Base-by-base conservation (phyloP, 352 stramenopile species). In the Globisporangium nodosum region DNA sequence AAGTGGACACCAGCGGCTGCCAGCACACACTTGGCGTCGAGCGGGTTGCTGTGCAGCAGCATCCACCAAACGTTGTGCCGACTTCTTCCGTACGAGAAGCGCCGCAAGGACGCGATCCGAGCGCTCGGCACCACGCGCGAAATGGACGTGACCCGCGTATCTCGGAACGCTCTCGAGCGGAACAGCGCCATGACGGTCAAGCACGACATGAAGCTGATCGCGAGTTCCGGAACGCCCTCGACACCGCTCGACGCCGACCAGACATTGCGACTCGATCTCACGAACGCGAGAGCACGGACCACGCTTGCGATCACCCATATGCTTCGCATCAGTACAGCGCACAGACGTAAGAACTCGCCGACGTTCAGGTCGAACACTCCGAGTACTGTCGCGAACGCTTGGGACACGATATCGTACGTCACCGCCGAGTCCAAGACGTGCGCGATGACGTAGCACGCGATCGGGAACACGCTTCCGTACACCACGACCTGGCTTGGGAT, bases 401-500 rank as follows among this genome's bases (percentile, higher is more conserved):
- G 54, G 5, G 49, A 58, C 6, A 73, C 54, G 5, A 62, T 12
- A 33, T 69, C 62, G 33, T 78, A 74, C 0, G 66, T 54, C 0
- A 58, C 42, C 1, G 55, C 40, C 11, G 68, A 51, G 51, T 78
- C 70, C 24, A 78, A 53, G 5, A 62, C 20, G 30, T 78, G 70
- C 1, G 70, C 68, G 3, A 74, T 1, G 0, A 60, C 47, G 56
- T 78, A 78, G 50, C 68, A 76, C 1, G 27, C 12, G 16, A 78
- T 68, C 1, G 70, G 70, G 24, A 74, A 40, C 9, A 65, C n/a
- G 9, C 60, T 73, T 2, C 70, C 70, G 47, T 76, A 78, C 20
- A 73, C 54, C 16, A 73, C 56, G 0, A 70, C 58, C 52, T 78
- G 70, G 31, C 66, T 73, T 11, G 70, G 70, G 0, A 78, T 35